Conservation (phyloP, 345 rosid genomes). For the Gossypioides kirkii region DNA sequence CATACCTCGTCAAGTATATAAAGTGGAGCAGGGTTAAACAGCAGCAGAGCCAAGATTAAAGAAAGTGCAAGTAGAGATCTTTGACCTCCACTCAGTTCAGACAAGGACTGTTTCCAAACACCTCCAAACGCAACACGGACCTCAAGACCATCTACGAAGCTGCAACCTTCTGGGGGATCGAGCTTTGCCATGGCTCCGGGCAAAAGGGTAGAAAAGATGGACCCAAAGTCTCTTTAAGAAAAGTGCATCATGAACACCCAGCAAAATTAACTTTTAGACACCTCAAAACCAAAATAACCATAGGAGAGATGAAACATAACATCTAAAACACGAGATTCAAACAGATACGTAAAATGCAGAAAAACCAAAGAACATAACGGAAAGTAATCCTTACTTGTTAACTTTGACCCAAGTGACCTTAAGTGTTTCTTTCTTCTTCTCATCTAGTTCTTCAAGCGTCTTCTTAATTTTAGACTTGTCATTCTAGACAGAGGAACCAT, state of each 20-base stretch:
- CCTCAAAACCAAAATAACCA: conserved; percentile 6
- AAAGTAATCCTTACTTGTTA: conserved; percentile 44
- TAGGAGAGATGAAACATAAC: neutral
- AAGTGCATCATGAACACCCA: neutral
- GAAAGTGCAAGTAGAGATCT: conserved; percentile 92
- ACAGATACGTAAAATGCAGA: neutral
- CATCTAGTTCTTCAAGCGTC: conserved; percentile 94
- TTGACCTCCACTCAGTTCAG: conserved; percentile 94
- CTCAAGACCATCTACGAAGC: conserved; percentile 89
- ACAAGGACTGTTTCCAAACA: conserved; percentile 92
- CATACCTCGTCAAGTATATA: conserved; percentile 93
- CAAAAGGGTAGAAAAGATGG: conserved; percentile 86
- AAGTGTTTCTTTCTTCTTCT: conserved; percentile 92
- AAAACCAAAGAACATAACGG: neutral
- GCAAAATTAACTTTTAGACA: neutral
- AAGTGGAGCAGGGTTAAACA: conserved; percentile 96
- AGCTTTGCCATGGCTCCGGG: conserved; percentile 91
- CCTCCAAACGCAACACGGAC: conserved; percentile 92
- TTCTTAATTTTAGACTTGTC: conserved; percentile 88
- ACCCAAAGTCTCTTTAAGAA: conserved; percentile 72
- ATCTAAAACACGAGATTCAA: conserved; percentile 6
- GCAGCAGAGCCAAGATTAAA: conserved; percentile 85
- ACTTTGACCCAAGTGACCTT: conserved; percentile 95
- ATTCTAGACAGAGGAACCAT: conserved; percentile 36
- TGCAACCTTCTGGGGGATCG: conserved; percentile 85